Base-by-base conservation (phyloP, 345 rosid genomes). In the Euphorbia tirucalli region DNA sequence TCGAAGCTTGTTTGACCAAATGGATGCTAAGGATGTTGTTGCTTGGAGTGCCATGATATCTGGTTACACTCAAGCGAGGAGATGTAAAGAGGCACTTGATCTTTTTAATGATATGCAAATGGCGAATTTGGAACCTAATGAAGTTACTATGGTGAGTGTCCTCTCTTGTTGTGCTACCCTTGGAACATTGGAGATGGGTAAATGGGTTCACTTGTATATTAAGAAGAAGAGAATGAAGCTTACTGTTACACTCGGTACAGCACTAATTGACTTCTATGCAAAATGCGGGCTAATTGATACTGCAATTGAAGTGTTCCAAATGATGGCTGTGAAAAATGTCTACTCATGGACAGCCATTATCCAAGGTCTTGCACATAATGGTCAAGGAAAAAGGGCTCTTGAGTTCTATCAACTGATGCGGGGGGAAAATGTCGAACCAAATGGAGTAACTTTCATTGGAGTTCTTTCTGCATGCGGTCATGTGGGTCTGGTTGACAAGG, bases 341-440 rank as follows among this genome's bases (percentile, higher is more conserved):
- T 73, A 74, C 32, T 52, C 79, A 11, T 83, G 86, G 86, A 80
- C 82, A 21, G 79, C 60, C 46, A 61, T 83, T 50, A 81, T 83
- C 65, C 84, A 78, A 64, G 84, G 84, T 70, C 83, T 83, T 66
- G 84, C 87, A 30, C 70, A 58, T 68, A 80, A 80, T 18, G 86
- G 86, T n/a, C 80, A 80, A 30, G 84, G 86, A 7, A 32, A 59
- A 70, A 64, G 67, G 68, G 84, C 84, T 30, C 74, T 80, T 11
- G 65, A 71, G 41, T 75, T 72, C 64, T 83, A 77, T 61, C 52
- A 56, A 16, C 43, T 77, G 73, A 79, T 83, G 86, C 73, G 19
- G 25, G 65, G 75, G 30, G 68, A 54, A 65, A 65, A 68, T 16
- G 60, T 83, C 22, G 61, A 74, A 25, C 83, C 83, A 58, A 83